These are phyloP conservation scores for Paramecium tetraurelia DNA, from an alignment of 73 alveolate species.

Conservation along the genomic window DNA sequence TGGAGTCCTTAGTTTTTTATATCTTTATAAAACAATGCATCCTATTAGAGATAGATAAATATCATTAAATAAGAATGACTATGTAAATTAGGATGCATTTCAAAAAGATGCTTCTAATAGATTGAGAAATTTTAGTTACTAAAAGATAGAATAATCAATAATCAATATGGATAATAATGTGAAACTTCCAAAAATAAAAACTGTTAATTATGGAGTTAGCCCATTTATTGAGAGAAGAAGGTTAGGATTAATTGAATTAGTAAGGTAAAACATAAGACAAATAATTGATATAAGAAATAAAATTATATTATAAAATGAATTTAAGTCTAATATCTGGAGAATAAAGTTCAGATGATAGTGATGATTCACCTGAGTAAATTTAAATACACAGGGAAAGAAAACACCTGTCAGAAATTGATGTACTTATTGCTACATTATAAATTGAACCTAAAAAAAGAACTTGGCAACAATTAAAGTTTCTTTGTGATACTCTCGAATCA, in stretches of 20 bases:
- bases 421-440: neutral
- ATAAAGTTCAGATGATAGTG: neutral
- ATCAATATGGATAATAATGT: neutral
- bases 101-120: too few species aligned
- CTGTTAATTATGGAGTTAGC: neutral
- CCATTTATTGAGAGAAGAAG: neutral
- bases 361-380: neutral
- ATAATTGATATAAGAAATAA: neutral
- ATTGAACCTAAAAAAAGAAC: neutral
- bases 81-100: too few species aligned
- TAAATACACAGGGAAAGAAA: neutral
- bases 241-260: too few species aligned
- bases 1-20: neutral
- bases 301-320: neutral
- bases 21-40: too few species aligned
- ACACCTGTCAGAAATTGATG: neutral
- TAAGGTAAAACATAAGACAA: neutral
- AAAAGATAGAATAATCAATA: neutral
- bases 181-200: neutral
- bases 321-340: neutral
- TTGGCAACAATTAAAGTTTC: neutral
- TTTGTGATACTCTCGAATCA: neutral
- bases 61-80: too few species aligned
- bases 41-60: too few species aligned
- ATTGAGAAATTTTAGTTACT: too few species aligned